Evolutionary conservation across 176 grass and related monocot genomes (phyloP), one percentile per base, ranked within the genome.

Genomic region (Musa schizocarpa): DNA sequence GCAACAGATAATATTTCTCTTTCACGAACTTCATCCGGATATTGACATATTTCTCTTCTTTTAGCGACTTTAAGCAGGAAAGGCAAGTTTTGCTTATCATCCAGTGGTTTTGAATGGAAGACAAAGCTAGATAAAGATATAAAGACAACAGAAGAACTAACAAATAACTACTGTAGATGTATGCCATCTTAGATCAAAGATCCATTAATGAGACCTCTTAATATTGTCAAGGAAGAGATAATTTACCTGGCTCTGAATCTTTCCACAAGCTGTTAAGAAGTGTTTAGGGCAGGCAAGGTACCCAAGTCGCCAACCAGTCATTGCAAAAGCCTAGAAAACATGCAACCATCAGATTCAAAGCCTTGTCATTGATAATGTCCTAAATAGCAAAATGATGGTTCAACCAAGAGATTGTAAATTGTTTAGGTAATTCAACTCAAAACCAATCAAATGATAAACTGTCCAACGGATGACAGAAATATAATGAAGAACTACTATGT

Each of bases 291-390:
- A 80, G 73, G 93, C 93, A 81, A 96, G 82, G 64, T 96, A 92
- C 66, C 93, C 93, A 52, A 96, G 93, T 87, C 93, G 75, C 93
- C 89, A 96, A 65, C 93, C 93, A 52, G 89, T 96, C 93, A 92
- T 96, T 68, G 93, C 93, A 92, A 96, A 96, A 84, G 93, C 89
- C 93, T 96, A 64, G 3, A 81, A 84, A 78, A 43, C 25, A 43
- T 69, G 17, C 20, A 56, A 67, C n/a, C 13, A 66, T 58, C 1
- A 49, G 70, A 80, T 66, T 61, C 55, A 9, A 73, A 17, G 74
- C 49, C 13, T 69, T 19, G 16, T 11, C 25, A 34, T 20, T 21
- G 34, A 43, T 43, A 43, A 43, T 43, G 34, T 68, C 9, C 52
- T 17, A 76, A 69, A 13, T 34, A 7, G 22, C 27, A 74, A 79